phyloP scores from a whole-genome alignment of 1,139 yeast genomes.

The Yamadazyma blattariae region DNA sequence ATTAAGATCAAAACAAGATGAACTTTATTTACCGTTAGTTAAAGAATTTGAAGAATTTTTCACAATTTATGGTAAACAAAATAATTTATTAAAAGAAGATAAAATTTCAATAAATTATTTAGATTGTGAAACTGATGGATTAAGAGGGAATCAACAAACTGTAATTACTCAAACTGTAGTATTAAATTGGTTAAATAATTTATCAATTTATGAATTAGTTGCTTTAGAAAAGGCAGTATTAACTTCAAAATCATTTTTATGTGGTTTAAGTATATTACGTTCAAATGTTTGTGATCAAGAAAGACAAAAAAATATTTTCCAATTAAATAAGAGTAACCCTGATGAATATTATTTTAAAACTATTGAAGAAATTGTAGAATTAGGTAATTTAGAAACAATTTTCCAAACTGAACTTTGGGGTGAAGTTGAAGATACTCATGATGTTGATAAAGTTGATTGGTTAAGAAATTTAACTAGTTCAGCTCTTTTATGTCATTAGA shows the following conservation, averaged over 20 bases:
- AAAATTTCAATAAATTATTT: conserved; percentile 48
- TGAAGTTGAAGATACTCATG: conserved; percentile 97
- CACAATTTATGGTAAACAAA: conserved; percentile 31
- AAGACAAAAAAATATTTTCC: conserved; percentile 26
- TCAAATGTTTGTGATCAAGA: conserved; percentile 30
- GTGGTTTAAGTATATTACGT: conserved; percentile 55
- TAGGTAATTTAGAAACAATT: conserved; percentile 78
- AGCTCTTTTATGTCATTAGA: conserved; percentile 47
- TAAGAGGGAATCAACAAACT: conserved; percentile 75
- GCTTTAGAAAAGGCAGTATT: conserved; percentile 87
- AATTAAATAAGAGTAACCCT: conserved; percentile 25
- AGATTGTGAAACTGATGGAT: conserved; percentile 79
- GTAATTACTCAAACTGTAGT: conserved; percentile 62
- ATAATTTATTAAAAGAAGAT: conserved; percentile 26
- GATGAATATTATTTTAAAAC: conserved; percentile 33
- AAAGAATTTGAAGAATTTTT: conserved; percentile 61
- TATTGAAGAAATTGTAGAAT: conserved; percentile 70
- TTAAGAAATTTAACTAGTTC: conserved; percentile 81
- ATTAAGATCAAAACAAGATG: conserved; percentile 73
- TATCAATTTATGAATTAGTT: conserved; percentile 75
- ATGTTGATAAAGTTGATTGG: conserved; percentile 88
- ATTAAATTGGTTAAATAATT: conserved; percentile 55
- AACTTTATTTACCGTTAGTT: conserved; percentile 72
- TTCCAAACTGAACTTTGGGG: conserved; percentile 94
- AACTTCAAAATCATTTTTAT: conserved; percentile 79